These are phyloP conservation scores for Kwoniella sp. DNA, from an alignment of 768 basidiomycete species.

Conservation along the genomic window DNA sequence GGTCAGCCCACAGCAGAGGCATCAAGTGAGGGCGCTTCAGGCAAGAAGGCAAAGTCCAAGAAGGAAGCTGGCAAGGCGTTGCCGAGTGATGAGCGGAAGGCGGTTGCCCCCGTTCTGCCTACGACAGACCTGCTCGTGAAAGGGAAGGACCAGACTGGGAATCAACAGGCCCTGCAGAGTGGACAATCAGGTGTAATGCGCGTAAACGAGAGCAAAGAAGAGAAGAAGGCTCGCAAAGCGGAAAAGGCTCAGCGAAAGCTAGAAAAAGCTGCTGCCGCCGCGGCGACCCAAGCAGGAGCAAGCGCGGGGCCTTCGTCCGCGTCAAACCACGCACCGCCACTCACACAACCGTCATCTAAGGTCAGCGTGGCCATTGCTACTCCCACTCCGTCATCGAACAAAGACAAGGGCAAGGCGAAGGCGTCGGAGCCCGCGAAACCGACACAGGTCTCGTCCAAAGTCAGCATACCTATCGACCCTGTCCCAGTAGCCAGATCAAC, in stretches of 20 bases:
- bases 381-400: background rate
- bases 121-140: too few species aligned
- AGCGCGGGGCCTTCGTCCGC: too few species aligned
- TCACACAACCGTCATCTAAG: too few species aligned
- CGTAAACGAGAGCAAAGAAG: background rate
- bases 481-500: too few species aligned
- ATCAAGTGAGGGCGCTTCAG: too few species aligned
- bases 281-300: background rate
- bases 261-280: background rate
- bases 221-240: background rate
- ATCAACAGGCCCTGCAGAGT: background rate
- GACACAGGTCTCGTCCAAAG: background rate
- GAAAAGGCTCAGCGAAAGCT: conserved; percentile 1
- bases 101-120: too few species aligned
- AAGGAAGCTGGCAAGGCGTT: too few species aligned
- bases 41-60: conserved; percentile 1
- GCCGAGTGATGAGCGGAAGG: too few species aligned
- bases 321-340: too few species aligned
- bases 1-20: too few species aligned
- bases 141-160: background rate
- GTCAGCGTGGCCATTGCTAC: background rate
- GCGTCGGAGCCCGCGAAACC: too few species aligned
- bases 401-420: background rate
- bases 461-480: background rate
- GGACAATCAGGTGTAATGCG: too few species aligned